These are phyloP conservation scores for Leucocoprinus birnbaumii DNA, from an alignment of 768 basidiomycete genomes.

Conservation along the genomic window DNA sequence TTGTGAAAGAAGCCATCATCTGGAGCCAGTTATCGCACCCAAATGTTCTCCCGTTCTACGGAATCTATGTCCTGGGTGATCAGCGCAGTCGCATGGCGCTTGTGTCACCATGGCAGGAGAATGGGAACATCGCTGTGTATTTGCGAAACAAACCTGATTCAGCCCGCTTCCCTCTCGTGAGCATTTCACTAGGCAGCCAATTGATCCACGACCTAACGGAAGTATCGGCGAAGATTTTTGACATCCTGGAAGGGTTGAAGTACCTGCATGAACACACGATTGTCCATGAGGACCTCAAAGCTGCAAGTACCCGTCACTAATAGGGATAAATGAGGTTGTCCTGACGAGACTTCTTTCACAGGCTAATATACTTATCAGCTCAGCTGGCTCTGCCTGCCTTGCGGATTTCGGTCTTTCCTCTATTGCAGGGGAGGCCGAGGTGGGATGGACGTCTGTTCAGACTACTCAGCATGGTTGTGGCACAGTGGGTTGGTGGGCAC, in stretches of 20 bases:
- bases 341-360: background rate
- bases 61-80: conserved; percentile 8
- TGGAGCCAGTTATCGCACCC: conserved; percentile 14
- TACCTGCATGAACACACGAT: conserved; percentile 40
- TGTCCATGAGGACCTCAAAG: conserved; percentile 42
- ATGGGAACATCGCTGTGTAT: conserved; percentile 14
- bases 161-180: background rate
- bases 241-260: conserved; percentile 33
- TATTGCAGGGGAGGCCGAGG: conserved; percentile 23
- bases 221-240: conserved; percentile 32
- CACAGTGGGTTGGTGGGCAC: too few relatives aligned
- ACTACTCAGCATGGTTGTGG: conserved; percentile 8
- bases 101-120: conserved; percentile 15
- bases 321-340: too few relatives aligned
- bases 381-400: conserved; percentile 23
- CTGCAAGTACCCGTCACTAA: conserved; percentile 24
- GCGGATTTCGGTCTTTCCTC: conserved; percentile 31
- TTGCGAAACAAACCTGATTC: background rate
- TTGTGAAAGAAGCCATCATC: conserved; percentile 11
- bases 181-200: too few relatives aligned
- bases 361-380: conserved; percentile 38
- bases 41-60: conserved; percentile 15
- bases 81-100: background rate
- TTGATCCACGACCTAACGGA: too few relatives aligned
- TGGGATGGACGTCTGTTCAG: conserved; percentile 20